Evolutionary conservation across 1,139 yeast species (phyloP), one percentile per base, ranked within the genome.

Genomic region (Geotrichum histeridarum): DNA sequence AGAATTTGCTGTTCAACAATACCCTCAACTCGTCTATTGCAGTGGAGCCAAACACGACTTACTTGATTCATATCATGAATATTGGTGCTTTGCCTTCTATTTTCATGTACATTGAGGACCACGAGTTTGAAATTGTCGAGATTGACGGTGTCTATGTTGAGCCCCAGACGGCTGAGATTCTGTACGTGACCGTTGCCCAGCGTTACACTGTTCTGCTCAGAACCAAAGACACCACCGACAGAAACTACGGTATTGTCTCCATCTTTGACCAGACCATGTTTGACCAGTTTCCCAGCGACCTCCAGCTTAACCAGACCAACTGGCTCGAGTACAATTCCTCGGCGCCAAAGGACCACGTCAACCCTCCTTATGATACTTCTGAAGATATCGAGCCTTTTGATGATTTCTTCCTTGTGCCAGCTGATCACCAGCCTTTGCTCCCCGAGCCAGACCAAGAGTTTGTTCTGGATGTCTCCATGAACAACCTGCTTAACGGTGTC

Each of bases 71-170:
- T 68, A 71, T 91, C 57, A 80, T 83, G 65, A 91, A 91, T 70
- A 77, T 82, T 61, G 97, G 96, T 62, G 89, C 95, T 50, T 89
- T 91, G 67, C 85, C 86, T 4, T 86, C 96, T 15, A 96, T 89
- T 70, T 87, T 83, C 71, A 72, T 91, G 67, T 85, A 82, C 74
- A 79, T 91, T 67, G 96, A 91, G 71, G 95, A 82, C 69, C 96
- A 91, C 70, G 80, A 78, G 36, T 77, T 91, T 69, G 80, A 84
- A 4, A 83, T 91, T 52, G 86, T 91, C 54, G 98, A 90, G 66
- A 81, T 85, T 46, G 95, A 87, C 67, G 95, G 95, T 61, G 77
- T 86, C 48, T 78, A 80, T 60, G 85, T 84, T n/a, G 85, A 86
- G 65, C 83, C 82, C 42, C 75, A 77, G 60, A 77, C 76, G 53